phyloP scores from a whole-genome alignment of 495 filamentous ascomycete species.

The Amphirosellinia nigrospora region DNA sequence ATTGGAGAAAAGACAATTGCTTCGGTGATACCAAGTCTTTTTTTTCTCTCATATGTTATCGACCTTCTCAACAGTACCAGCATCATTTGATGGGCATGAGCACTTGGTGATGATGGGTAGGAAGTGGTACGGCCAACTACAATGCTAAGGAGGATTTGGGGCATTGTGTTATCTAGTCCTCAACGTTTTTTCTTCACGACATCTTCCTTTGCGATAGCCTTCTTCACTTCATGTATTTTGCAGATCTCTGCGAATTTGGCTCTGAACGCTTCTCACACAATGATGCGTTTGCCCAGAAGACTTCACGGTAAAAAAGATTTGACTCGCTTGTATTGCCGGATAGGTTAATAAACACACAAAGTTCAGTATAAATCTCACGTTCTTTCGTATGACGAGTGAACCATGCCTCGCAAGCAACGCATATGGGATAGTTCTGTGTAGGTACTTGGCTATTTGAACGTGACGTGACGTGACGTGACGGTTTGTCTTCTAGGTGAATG shows the following conservation, averaged over 20 bases:
- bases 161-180: constrained; percentile 22
- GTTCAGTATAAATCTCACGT: background rate
- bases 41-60: constrained; percentile 12
- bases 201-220: constrained; percentile 8
- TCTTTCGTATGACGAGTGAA: background rate
- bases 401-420: background rate
- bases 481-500: too few species aligned
- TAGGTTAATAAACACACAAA: constrained; percentile 17
- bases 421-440: background rate
- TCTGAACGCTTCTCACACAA: constrained; percentile 7
- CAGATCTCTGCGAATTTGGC: constrained; percentile 20
- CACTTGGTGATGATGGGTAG: constrained; percentile 10
- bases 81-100: constrained; percentile 14
- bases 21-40: background rate
- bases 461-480: too few species aligned
- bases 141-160: constrained; percentile 7
- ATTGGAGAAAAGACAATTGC: background rate
- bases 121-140: constrained; percentile 6
- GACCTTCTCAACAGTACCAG: background rate
- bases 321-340: constrained; percentile 17
- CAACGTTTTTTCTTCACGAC: constrained; percentile 9
- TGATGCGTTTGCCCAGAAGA: constrained; percentile 9
- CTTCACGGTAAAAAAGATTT: constrained; percentile 5
- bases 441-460: too few species aligned
- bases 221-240: constrained; percentile 20